A percentile compares a stretch with the other conserved stretches of the same genome.
Conservation (phyloP, 805 yeast species). For the Candida insectalens region DNA sequence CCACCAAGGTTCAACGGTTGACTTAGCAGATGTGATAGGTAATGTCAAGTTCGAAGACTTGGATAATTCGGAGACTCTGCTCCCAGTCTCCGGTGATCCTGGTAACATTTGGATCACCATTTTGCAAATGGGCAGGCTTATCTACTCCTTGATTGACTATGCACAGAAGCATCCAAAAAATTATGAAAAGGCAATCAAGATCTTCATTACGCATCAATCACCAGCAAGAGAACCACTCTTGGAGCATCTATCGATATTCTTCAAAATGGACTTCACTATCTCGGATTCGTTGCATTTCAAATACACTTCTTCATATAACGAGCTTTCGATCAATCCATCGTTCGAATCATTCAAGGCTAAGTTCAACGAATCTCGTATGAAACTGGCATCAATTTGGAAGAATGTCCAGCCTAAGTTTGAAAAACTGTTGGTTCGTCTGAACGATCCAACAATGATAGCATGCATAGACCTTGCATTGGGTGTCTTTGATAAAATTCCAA, state of each 20-base stretch:
- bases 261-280: slow-evolving; percentile 64
- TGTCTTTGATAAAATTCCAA: slow-evolving; percentile 54
- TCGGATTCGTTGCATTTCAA: slow-evolving; percentile 67
- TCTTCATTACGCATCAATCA: slow-evolving; percentile 61
- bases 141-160: slow-evolving; percentile 33
- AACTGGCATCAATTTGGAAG: slow-evolving; percentile 56
- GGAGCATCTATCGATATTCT: slow-evolving; percentile 54
- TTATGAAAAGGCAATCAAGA: slow-evolving; percentile 36
- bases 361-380: slow-evolving; percentile 50
- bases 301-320: slow-evolving; percentile 63
- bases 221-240: slow-evolving; percentile 62
- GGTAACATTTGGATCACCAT: slow-evolving; percentile 72
- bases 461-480: slow-evolving; percentile 47
- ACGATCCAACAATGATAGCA: slow-evolving; percentile 33
- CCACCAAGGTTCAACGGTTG: slow-evolving; percentile 47
- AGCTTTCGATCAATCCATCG: slow-evolving; percentile 51
- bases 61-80: slow-evolving; percentile 16
- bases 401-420: slow-evolving; percentile 45
- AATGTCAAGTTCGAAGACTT: slow-evolving; percentile 12
- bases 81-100: slow-evolving; percentile 50
- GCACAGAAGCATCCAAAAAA: slow-evolving; percentile 23
- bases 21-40: slow-evolving; percentile 22
- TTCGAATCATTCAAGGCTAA: slow-evolving; percentile 55
- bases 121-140: slow-evolving; percentile 59
- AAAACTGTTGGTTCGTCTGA: slow-evolving; percentile 27